Evolutionary conservation across 352 stramenopile species (phyloP), one percentile per base, ranked within the genome.

Genomic region (Globisporangium acanthophoron): DNA sequence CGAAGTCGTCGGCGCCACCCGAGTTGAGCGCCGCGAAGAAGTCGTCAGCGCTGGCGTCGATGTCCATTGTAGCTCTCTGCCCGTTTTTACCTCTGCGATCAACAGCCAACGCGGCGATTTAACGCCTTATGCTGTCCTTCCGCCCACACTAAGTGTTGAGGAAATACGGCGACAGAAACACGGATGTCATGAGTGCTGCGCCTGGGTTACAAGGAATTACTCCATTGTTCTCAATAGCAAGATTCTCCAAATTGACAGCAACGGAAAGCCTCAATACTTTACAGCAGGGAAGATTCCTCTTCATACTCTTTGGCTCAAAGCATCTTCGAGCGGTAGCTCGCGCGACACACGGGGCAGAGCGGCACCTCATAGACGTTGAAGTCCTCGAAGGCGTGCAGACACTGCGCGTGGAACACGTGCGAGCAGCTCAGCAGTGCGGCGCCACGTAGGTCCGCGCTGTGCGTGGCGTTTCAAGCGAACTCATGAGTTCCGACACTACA

Each of bases 291-390:
- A 27, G 24, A 27, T 27, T 27, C 24, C 24, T 27, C 24, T 27
- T 27, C 24, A 27, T 27, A 27, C 24, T 27, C 24, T 27, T 27
- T 27, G 3, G 5, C 11, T 27, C 41, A 37, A 16, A 35, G 44
- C 9, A 29, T 4, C 27, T 59, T 58, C 1, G 53, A 64, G 2
- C 59, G 64, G 44, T 87, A 87, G 37, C 49, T 69, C 39, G 63
- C 54, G 41, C 85, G 77, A 64, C 87, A 96, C 13, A 96, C 74
- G 6, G 86, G 84, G 50, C 84, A 96, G 5, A 90, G 59, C 12
- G 75, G 66, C 24, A 88, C 65, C 55, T 92, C 83, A 67, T 93
- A 92, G 64, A 94, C 90, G 67, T 87, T 92, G 56, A 96, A 96
- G 43, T 86, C 64, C 58, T 94, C 86, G 56, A 96, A 96, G 5